Percentiles rank a stretch among this genome's conserved stretches.
Conservation (phyloP, 2,329 filamentous ascomycete species). For the Fusarium foetens region DNA sequence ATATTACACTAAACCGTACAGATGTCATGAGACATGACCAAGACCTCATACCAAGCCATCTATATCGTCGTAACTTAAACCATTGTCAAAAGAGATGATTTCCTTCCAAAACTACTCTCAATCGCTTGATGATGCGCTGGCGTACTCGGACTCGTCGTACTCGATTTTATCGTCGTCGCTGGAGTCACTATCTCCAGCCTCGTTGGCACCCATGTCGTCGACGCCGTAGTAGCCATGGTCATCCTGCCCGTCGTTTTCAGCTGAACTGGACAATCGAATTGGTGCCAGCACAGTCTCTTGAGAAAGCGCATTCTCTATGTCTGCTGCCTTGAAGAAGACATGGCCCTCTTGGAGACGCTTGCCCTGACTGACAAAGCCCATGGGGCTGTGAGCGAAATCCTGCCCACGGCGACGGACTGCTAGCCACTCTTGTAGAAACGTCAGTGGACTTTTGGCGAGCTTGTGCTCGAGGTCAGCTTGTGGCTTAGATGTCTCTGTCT, state of each 20-base stretch:
- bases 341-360: slow-evolving; percentile 59
- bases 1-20: background rate
- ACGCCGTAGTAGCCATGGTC: slow-evolving; percentile 38
- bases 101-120: background rate
- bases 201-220: slow-evolving; percentile 44
- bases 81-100: background rate
- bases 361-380: slow-evolving; percentile 66
- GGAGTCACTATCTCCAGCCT: slow-evolving; percentile 30
- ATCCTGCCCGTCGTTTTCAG: slow-evolving; percentile 4
- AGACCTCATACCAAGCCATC: background rate
- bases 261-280: background rate
- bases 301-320: background rate
- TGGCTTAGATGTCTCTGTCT: background rate
- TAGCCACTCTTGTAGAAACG: slow-evolving; percentile 68
- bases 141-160: slow-evolving; percentile 43
- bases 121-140: slow-evolving; percentile 7
- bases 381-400: slow-evolving; percentile 68
- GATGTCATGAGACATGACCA: background rate
- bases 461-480: background rate
- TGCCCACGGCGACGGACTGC: slow-evolving; percentile 63
- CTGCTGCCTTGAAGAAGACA: slow-evolving; percentile 58
- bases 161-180: slow-evolving; percentile 40
- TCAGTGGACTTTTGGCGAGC: slow-evolving; percentile 48
- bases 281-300: slow-evolving; percentile 8
- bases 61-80: background rate